Conservation (phyloP, 2,329 filamentous ascomycete species). For the Sclerotinia spermophila region DNA sequence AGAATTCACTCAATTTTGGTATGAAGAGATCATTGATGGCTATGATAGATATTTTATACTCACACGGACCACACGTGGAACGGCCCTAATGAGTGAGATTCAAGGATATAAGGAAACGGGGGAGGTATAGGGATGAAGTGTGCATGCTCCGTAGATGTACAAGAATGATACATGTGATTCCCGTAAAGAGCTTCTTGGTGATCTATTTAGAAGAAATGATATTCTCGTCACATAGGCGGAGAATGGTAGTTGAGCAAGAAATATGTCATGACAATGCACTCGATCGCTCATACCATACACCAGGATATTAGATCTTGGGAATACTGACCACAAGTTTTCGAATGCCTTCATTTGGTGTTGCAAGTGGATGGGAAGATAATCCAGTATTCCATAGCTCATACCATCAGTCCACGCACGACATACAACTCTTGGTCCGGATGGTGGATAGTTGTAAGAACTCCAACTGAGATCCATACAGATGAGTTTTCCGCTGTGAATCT, state of each 20-base stretch:
- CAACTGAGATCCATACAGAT: background rate
- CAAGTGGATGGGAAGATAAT: background rate
- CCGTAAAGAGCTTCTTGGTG: background rate
- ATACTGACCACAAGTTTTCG: background rate
- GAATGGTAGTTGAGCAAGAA: background rate
- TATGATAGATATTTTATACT: background rate
- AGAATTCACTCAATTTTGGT: background rate
- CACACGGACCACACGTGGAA: conserved; percentile 4
- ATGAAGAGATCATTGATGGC: background rate
- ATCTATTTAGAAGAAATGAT: background rate
- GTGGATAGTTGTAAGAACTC: background rate
- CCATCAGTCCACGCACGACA: background rate
- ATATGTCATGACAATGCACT: background rate
- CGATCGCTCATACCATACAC: background rate
- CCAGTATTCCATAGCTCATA: background rate
- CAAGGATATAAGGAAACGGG: background rate
- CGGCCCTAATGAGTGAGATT: background rate
- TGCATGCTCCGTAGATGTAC: background rate
- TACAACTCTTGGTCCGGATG: background rate
- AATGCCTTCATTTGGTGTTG: background rate
- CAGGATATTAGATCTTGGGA: background rate
- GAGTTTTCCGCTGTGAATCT: background rate
- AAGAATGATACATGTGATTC: background rate
- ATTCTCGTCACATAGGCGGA: background rate
- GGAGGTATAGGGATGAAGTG: background rate